Percentiles rank a stretch among this genome's conserved stretches.
phyloP scores from a whole-genome alignment of 106 monocot genomes.

The Amphibolis antarctica region DNA sequence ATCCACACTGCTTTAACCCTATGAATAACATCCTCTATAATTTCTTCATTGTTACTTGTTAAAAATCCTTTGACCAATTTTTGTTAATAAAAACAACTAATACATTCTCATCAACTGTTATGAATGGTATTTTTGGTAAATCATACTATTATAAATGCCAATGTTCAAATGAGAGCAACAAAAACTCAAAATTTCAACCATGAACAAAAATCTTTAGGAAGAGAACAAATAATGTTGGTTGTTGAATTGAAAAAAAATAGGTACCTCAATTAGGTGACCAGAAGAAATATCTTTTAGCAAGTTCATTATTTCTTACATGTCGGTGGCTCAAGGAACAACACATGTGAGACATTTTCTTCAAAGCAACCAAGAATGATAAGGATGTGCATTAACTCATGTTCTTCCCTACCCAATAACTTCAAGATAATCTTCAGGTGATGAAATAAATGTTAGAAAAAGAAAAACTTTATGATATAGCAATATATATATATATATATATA shows the following conservation, averaged over 20 bases:
- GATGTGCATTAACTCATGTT: slow-evolving; percentile 38
- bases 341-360: slow-evolving; percentile 16
- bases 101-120: too few species aligned
- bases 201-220: not conserved
- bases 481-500: too few species aligned
- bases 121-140: too few species aligned
- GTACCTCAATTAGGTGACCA: slow-evolving; percentile 89
- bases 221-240: not conserved
- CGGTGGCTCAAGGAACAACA: slow-evolving; percentile 15
- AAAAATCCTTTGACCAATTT: too few species aligned
- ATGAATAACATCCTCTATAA: too few species aligned
- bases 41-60: too few species aligned
- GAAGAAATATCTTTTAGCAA: slow-evolving; percentile 73
- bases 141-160: too few species aligned
- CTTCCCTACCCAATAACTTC: slow-evolving; percentile 61
- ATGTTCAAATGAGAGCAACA: too few species aligned
- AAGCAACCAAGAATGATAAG: slow-evolving; percentile 45
- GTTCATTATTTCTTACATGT: slow-evolving; percentile 32
- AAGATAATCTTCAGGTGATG: slow-evolving; percentile 39
- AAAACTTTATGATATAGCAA: too few species aligned
- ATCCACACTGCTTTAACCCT: too few species aligned
- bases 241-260: not conserved
- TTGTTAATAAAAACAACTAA: too few species aligned
- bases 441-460: too few species aligned
- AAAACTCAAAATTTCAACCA: not conserved